Conservation (phyloP, 208 protist genomes). For the Wallacemonas sp. region DNA sequence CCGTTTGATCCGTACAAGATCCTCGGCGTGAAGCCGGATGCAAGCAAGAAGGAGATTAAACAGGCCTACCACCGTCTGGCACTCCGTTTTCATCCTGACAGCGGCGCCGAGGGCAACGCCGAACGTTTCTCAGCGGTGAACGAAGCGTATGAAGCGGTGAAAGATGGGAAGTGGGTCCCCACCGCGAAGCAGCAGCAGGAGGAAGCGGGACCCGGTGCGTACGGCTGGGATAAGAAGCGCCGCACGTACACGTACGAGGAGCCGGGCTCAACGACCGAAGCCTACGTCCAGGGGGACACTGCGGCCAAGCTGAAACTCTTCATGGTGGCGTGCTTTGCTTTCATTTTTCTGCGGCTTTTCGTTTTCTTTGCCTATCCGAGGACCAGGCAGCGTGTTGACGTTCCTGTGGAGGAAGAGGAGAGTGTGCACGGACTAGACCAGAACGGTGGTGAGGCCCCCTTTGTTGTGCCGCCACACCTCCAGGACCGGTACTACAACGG, state of each 20-base stretch:
- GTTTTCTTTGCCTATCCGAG: slow-evolving; percentile 36
- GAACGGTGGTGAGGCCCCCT: neutral
- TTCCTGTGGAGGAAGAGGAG: neutral
- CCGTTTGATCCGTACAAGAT: slow-evolving; percentile 87
- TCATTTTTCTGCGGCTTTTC: slow-evolving; percentile 55
- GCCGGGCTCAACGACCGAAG: slow-evolving; percentile 74
- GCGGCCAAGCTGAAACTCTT: slow-evolving; percentile 47
- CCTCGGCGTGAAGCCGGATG: slow-evolving; percentile 50
- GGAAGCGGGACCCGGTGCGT: neutral
- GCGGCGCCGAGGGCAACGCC: slow-evolving; percentile 63
- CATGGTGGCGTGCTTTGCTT: slow-evolving; percentile 51
- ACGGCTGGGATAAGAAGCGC: slow-evolving; percentile 49
- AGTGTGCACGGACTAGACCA: neutral
- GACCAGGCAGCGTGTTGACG: neutral
- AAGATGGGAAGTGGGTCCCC: slow-evolving; percentile 47
- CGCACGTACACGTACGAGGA: slow-evolving; percentile 82
- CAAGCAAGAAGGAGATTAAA: slow-evolving; percentile 70
- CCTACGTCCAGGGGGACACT: slow-evolving; percentile 60
- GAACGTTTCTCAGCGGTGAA: slow-evolving; percentile 76
- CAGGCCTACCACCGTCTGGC: slow-evolving; percentile 67
- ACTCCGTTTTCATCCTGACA: slow-evolving; percentile 75
- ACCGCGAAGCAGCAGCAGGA: slow-evolving; percentile 11
- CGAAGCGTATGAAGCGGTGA: slow-evolving; percentile 79
- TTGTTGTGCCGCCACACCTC: neutral
- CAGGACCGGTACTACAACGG: neutral